phyloP scores from a whole-genome alignment of 768 basidiomycete species.

The Suillus decipiens region DNA sequence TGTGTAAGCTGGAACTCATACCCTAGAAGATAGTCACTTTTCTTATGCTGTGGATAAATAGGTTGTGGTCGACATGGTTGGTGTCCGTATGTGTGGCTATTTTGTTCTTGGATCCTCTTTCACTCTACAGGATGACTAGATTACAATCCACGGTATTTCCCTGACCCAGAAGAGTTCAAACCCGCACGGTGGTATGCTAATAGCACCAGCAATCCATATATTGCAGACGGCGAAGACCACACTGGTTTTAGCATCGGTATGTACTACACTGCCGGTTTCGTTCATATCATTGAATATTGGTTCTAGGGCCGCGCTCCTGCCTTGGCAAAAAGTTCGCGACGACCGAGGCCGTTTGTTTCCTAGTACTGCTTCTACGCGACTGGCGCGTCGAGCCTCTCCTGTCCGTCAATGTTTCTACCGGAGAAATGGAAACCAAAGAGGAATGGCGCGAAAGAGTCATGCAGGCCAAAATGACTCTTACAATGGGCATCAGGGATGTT shows the following conservation, averaged over 20 bases:
- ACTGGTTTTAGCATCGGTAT: slow-evolving; percentile 28
- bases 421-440: slow-evolving; percentile 20
- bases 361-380: slow-evolving; percentile 52
- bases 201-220: slow-evolving; percentile 9
- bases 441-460: slow-evolving; percentile 28
- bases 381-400: slow-evolving; percentile 53
- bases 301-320: slow-evolving; percentile 49
- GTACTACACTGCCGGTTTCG: not conserved
- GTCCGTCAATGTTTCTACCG: slow-evolving; percentile 10
- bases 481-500: slow-evolving; percentile 24
- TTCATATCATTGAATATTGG: slow-evolving; percentile 3
- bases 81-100: slow-evolving; percentile 25
- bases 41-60: slow-evolving; percentile 8
- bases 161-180: slow-evolving; percentile 37
- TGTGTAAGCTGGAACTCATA: slow-evolving; percentile 12
- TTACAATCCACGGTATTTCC: slow-evolving; percentile 37
- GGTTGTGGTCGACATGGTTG: slow-evolving; percentile 33
- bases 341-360: slow-evolving; percentile 53
- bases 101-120: not conserved
- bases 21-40: not conserved
- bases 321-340: slow-evolving; percentile 58
- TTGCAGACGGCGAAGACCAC: slow-evolving; percentile 21
- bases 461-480: slow-evolving; percentile 17
- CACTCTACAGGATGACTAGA: slow-evolving; percentile 32
- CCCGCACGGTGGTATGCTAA: slow-evolving; percentile 40